A percentile compares a stretch with the other conserved stretches of the same genome.
phyloP scores from a whole-genome alignment of 2,329 filamentous ascomycete species.

The Calonectria pauciramosa region DNA sequence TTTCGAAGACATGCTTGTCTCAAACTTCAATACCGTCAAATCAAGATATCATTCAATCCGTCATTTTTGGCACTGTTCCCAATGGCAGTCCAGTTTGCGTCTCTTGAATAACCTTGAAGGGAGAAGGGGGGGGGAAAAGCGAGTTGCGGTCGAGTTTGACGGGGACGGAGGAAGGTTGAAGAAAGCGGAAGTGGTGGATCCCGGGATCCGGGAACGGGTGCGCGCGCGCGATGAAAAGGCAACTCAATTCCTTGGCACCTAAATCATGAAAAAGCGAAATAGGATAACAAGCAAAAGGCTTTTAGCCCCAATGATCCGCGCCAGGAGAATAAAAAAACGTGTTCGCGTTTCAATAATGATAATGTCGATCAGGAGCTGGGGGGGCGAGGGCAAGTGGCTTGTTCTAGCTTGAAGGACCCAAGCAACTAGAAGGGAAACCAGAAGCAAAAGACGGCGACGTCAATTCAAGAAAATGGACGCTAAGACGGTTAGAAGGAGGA shows the following conservation, averaged over 20 bases:
- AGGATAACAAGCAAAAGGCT: background rate
- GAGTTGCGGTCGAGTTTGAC: background rate
- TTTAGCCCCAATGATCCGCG: background rate
- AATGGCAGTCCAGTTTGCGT: background rate
- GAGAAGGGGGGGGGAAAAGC: background rate
- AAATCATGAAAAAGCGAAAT: background rate
- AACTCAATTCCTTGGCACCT: conserved; percentile 1
- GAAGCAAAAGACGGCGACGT: background rate
- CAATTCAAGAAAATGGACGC: background rate
- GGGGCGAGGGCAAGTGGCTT: background rate
- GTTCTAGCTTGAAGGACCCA: background rate
- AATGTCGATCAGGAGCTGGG: background rate
- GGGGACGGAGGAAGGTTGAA: background rate
- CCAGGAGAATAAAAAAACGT: background rate
- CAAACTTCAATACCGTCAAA: background rate
- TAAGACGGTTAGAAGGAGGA: background rate
- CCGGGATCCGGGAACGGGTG: conserved; percentile 2
- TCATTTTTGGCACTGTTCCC: background rate
- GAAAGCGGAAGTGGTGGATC: conserved; percentile 15
- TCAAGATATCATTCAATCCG: background rate
- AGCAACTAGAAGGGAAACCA: background rate
- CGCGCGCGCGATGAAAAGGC: background rate
- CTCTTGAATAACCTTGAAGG: background rate
- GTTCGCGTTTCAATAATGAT: background rate
- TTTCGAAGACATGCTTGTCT: background rate